Base-by-base conservation (phyloP, 1,139 yeast species). In the Candida sp. region DNA sequence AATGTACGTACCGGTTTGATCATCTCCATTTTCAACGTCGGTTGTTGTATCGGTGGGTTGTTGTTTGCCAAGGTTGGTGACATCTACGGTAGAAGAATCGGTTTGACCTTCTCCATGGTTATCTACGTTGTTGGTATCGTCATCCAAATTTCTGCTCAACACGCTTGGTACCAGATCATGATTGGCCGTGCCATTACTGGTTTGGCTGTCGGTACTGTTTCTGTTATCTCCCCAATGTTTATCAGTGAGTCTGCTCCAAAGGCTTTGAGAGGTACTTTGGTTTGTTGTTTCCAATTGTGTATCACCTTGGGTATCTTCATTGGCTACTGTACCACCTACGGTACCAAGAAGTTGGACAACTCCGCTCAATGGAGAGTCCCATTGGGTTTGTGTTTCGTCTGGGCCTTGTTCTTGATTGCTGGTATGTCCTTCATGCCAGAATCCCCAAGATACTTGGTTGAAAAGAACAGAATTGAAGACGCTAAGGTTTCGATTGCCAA, bases 11-110 rank as follows among this genome's bases (percentile, higher is more conserved):
- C 79, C 27, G 92, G 92, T 17, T 68, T 83, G 40, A 70, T 86
- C 31, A 81, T 86, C 48, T 77, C 93, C 5, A 74, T 85, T 38
- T 85, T 88, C 63, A 86, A 87, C 60, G 69, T 87, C 46, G 92
- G 93, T 11, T 87, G 92, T 61, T 88, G 88, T 42, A 58, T 83
- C 53, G 96, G 96, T 48, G 91, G 94, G 28, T 68, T 88, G 38
- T 57, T 80, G 2, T 73, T 88, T 27, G 78, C 86, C 27, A 80
- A 77, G 60, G 48, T 73, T 41, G 85, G 83, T 47, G 88, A 85
- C 55, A 58, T 67, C 4, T 63, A 69, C 54, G 91, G 91, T 31
- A 73, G 89, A 59, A 80, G 82, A 61, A 54, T 63, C 17, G 83
- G 84, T 7, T 67, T 86, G 23, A 75, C 73, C 64, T 57, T 73